Conservation (phyloP, 495 filamentous ascomycete species). For the Hyaloscypha finlandica region DNA sequence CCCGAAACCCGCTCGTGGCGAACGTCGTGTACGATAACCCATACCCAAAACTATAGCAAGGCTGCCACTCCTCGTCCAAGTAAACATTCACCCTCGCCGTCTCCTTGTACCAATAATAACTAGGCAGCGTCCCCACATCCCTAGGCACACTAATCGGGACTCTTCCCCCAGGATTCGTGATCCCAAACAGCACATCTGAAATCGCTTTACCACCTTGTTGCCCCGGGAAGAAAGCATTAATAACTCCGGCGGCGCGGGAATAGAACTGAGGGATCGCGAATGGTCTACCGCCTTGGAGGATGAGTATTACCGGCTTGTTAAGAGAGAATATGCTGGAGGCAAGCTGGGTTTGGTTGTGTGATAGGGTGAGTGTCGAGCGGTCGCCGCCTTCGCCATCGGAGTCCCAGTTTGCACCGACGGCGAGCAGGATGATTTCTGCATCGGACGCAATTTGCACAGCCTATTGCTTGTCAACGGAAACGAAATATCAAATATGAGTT, state of each 20-base stretch:
- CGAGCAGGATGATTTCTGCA: constrained; percentile 44
- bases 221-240: constrained; percentile 89
- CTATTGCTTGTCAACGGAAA: no score
- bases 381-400: constrained; percentile 49
- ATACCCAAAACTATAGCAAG: constrained; percentile 84
- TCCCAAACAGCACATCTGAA: constrained; percentile 85
- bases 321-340: constrained; percentile 41
- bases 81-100: constrained; percentile 46
- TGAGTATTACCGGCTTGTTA: constrained; percentile 43
- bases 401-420: constrained; percentile 45
- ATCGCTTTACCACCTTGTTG: constrained; percentile 89
- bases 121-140: constrained; percentile 75
- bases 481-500: no score
- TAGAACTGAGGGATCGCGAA: constrained; percentile 45
- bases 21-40: constrained; percentile 81
- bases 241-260: constrained; percentile 37
- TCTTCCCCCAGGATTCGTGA: constrained; percentile 80
- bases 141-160: constrained; percentile 84
- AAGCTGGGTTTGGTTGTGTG: constrained; percentile 36
- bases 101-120: constrained; percentile 50
- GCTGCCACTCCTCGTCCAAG: constrained; percentile 66
- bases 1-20: constrained; percentile 33
- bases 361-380: constrained; percentile 41
- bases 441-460: constrained; percentile 39
- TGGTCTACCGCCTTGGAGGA: constrained; percentile 46